phyloP scores from a whole-genome alignment of 2,329 filamentous ascomycete genomes.

The Helicocarpus griseus region DNA sequence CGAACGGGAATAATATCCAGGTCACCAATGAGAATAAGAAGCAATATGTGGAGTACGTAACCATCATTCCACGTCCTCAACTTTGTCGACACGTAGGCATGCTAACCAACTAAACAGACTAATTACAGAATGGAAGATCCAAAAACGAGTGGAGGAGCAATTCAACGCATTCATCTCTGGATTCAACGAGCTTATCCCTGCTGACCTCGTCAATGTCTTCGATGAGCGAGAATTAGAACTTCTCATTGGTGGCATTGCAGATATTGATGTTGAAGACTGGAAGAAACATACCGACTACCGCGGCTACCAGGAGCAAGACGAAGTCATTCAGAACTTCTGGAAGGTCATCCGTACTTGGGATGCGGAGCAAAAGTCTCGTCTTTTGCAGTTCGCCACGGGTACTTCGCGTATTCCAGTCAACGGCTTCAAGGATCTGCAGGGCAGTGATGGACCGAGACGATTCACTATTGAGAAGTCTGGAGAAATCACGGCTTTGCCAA shows the following conservation, averaged over 20 bases:
- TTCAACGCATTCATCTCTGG: slow-evolving; percentile 97
- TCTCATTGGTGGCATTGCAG: slow-evolving; percentile 96
- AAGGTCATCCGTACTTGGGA: slow-evolving; percentile 92
- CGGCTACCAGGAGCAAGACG: slow-evolving; percentile 94
- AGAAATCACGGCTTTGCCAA: slow-evolving; percentile 80
- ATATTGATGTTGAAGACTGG: slow-evolving; percentile 99
- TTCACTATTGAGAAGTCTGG: slow-evolving; percentile 99
- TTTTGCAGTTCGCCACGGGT: slow-evolving; percentile 94
- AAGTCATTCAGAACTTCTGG: slow-evolving; percentile 98
- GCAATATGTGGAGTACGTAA: slow-evolving; percentile 81
- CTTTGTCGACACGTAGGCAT: not conserved
- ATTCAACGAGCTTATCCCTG: slow-evolving; percentile 94
- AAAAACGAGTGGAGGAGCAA: slow-evolving; percentile 96
- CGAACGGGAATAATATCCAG: slow-evolving; percentile 79
- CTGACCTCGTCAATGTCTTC: slow-evolving; percentile 95
- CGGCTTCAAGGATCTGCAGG: slow-evolving; percentile 97
- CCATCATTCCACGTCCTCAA: not conserved
- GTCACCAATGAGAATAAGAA: slow-evolving; percentile 99
- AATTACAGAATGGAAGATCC: slow-evolving; percentile 98
- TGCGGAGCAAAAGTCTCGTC: slow-evolving; percentile 91
- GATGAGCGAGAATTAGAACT: slow-evolving; percentile 95
- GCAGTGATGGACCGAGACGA: slow-evolving; percentile 84
- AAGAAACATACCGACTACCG: slow-evolving; percentile 99
- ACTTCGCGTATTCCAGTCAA: slow-evolving; percentile 98
- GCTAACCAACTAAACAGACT: slow-evolving; percentile 41